These are phyloP conservation scores for Podospora anserina DNA, from an alignment of 495 filamentous ascomycete species.

Conservation along the genomic window DNA sequence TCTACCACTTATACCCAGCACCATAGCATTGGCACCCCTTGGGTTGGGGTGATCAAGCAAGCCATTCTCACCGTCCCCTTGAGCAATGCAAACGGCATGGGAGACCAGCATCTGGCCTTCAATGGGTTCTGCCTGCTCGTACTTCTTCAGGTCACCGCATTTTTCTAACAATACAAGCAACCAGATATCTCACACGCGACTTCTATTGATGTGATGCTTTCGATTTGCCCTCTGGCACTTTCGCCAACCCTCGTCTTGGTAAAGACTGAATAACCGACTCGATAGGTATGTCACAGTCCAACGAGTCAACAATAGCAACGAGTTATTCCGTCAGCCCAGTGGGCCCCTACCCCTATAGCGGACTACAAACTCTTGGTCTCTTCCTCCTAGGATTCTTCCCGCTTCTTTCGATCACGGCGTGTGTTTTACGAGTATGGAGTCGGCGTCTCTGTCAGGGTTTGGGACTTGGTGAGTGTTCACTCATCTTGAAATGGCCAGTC, in stretches of 20 bases:
- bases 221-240: background rate
- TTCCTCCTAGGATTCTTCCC: conserved; percentile 41
- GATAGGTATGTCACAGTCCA: background rate
- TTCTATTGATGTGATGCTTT: background rate
- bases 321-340: conserved; percentile 6
- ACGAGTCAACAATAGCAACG: background rate
- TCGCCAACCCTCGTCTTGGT: background rate
- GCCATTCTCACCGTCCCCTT: background rate
- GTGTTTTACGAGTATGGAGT: conserved; percentile 41
- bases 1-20: background rate
- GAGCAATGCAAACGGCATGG: background rate
- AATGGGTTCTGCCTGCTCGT: background rate
- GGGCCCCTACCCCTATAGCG: conserved; percentile 23
- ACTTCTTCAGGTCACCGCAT: background rate
- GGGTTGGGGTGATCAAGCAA: conserved; percentile 6
- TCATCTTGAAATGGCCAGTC: background rate
- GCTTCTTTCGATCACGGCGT: conserved; percentile 35
- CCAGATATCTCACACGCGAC: background rate
- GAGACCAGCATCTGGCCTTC: background rate
- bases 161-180: background rate
- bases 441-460: conserved; percentile 31
- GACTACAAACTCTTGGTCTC: conserved; percentile 39
- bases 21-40: background rate
- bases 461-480: conserved; percentile 29
- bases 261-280: background rate